These are phyloP conservation scores for Phaseolus coccineus DNA, from an alignment of 331 rosid genomes.

Conservation along the genomic window DNA sequence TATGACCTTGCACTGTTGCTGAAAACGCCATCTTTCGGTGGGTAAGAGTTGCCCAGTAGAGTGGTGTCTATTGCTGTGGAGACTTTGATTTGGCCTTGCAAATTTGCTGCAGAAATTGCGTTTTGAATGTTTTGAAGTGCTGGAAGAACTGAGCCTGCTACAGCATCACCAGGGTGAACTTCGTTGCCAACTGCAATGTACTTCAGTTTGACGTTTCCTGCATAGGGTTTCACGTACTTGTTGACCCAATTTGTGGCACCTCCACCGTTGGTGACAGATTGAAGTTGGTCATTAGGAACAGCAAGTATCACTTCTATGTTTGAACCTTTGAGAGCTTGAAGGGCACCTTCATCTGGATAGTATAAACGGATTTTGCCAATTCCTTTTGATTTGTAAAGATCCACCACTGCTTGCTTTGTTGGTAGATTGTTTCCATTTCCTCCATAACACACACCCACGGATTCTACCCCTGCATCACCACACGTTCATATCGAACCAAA, in stretches of 20 bases:
- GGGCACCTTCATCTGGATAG: slow-evolving; percentile 47
- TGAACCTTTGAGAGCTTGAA: slow-evolving; percentile 65
- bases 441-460: slow-evolving; percentile 51
- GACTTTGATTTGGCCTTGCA: slow-evolving; percentile 47
- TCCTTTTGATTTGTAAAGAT: slow-evolving; percentile 46
- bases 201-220: slow-evolving; percentile 34
- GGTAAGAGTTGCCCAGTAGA: slow-evolving; percentile 38
- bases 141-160: neutral
- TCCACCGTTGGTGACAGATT: slow-evolving; percentile 46
- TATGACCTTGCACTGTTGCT: slow-evolving; percentile 30
- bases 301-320: slow-evolving; percentile 65
- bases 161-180: slow-evolving; percentile 34
- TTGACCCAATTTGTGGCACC: slow-evolving; percentile 63
- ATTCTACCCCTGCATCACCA: slow-evolving; percentile 45
- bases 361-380: slow-evolving; percentile 58
- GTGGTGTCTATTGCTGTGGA: slow-evolving; percentile 45
- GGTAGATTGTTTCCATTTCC: slow-evolving; percentile 47
- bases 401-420: slow-evolving; percentile 37
- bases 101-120: slow-evolving; percentile 47
- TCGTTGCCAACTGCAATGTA: slow-evolving; percentile 48
- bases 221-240: slow-evolving; percentile 40
- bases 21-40: slow-evolving; percentile 46
- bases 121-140: slow-evolving; percentile 45
- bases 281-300: slow-evolving; percentile 49
- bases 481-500: neutral